Evolutionary conservation across 2,329 filamentous ascomycete species (phyloP), one percentile per base, ranked within the genome.

Genomic region (Boeremia lycopersici): DNA sequence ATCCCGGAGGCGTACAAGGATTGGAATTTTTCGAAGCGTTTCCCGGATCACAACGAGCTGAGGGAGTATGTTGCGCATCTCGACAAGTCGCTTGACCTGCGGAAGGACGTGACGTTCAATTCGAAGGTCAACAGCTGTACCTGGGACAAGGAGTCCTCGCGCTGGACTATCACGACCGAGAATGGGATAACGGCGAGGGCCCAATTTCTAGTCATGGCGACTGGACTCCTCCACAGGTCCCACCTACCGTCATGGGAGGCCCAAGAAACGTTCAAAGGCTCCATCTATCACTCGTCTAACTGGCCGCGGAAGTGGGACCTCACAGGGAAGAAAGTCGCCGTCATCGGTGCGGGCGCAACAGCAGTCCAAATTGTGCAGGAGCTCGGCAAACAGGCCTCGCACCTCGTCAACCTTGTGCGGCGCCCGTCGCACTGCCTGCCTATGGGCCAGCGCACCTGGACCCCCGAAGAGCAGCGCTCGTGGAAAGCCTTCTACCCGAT

Each of bases 121-220:
- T 74, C 75, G 9, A 71, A 69, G 6, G 78, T 84, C 1, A 65
- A 73, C 6, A 74, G 68, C 2, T 79, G 77, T 1, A 61, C 67
- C 1, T 84, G 77, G 59, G 69, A 82, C 48, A 63, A 68, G 0
- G 55, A 60, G 0, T 49, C 69, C 1, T 70, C 70, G 0, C 60
- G 65, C 28, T 85, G 82, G 83, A 72, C 67, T 0, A 63, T 84
- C 12, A 70, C 57, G 7, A 80, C 78, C 0, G 73, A 73, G 8
- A 74, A 75, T 28, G 81, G 80, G 3, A 59, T 69, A 79, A 12
- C 61, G 81, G 47, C 70, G 73, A 26, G 74, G 73, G 30, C 77
- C 74, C n/a, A 79, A 79, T n/a, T 78, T 77, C 39, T 70, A 8
- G 53, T 69, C 1, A 45, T 66, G 10, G 61, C 62, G 4, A 62